These are phyloP conservation scores for Casuarina glauca DNA, from an alignment of 306 rosid species.

Conservation along the genomic window DNA sequence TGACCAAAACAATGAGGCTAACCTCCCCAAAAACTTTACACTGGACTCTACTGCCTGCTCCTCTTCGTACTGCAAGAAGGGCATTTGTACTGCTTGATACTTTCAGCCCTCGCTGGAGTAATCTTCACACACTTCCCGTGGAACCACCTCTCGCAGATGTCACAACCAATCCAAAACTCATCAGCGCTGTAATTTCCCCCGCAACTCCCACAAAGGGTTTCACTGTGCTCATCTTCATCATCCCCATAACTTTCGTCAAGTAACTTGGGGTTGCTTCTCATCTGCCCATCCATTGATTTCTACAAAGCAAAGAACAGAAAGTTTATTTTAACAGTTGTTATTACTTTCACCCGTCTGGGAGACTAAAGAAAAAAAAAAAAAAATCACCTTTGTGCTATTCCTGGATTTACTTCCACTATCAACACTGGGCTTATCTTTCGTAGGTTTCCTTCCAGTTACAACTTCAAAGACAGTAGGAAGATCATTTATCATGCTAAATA, in stretches of 20 bases:
- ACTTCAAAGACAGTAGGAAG: slow-evolving; percentile 65
- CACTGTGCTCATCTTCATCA: slow-evolving; percentile 51
- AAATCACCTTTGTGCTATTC: slow-evolving; percentile 51
- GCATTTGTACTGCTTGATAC: slow-evolving; percentile 55
- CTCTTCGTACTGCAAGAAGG: slow-evolving; percentile 54
- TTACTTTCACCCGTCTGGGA: neutral
- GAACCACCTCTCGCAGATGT: slow-evolving; percentile 65
- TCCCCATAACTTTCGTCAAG: slow-evolving; percentile 46
- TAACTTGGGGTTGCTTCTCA: slow-evolving; percentile 41
- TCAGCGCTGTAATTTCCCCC: slow-evolving; percentile 53
- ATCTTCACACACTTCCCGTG: slow-evolving; percentile 68
- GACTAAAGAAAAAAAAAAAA: neutral
- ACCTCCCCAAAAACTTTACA: neutral
- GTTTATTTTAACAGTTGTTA: neutral
- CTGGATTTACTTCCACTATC: slow-evolving; percentile 61
- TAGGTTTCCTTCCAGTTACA: slow-evolving; percentile 52
- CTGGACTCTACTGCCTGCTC: slow-evolving; percentile 35
- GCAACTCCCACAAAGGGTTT: slow-evolving; percentile 64
- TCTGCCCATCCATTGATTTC: slow-evolving; percentile 51
- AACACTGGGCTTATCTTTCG: slow-evolving; percentile 46
- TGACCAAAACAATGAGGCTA: slow-evolving; percentile 8
- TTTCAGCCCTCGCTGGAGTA: slow-evolving; percentile 57
- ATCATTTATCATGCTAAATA: slow-evolving; percentile 55
- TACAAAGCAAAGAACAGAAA: slow-evolving; percentile 23
- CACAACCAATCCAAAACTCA: slow-evolving; percentile 68